These are phyloP conservation scores for Scheffersomyces stipitis DNA, from an alignment of 805 yeast genomes.

Conservation along the genomic window DNA sequence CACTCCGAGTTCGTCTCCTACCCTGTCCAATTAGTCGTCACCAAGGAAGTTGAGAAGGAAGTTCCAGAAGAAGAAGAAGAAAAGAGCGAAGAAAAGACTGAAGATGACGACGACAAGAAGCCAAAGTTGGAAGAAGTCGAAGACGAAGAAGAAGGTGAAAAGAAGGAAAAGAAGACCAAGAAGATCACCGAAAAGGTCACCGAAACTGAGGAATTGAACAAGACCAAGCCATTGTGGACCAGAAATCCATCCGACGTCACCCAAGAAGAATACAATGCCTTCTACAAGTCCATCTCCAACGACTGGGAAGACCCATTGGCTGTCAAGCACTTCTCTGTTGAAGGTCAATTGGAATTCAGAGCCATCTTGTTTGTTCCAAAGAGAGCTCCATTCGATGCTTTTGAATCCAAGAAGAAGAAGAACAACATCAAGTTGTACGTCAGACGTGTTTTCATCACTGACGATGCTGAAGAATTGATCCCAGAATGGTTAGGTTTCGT, in stretches of 20 bases:
- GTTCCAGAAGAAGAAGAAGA: constrained; percentile 80
- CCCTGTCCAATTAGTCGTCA: constrained; percentile 97
- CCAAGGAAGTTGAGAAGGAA: constrained; percentile 98
- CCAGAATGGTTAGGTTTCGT: constrained; percentile 99
- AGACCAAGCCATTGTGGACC: constrained; percentile 99
- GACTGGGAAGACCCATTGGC: constrained; percentile 99
- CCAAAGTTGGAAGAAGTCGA: constrained; percentile 76
- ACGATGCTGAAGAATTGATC: constrained; percentile 97
- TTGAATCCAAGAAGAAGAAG: constrained; percentile 99
- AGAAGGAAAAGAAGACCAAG: constrained; percentile 75
- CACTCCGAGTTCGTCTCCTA: constrained; percentile 99
- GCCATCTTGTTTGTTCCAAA: constrained; percentile 97
- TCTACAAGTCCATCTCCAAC: constrained; percentile 98
- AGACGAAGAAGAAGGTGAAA: constrained; percentile 62
- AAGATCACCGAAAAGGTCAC: constrained; percentile 90
- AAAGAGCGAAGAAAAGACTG: constrained; percentile 28
- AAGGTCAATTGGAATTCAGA: constrained; percentile 99
- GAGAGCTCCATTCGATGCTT: constrained; percentile 98
- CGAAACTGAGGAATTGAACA: constrained; percentile 97
- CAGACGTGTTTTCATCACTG: constrained; percentile 99
- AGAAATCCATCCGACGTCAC: constrained; percentile 97
- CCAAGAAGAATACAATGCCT: constrained; percentile 97
- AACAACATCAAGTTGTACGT: constrained; percentile 97
- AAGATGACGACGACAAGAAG: constrained; percentile 56
- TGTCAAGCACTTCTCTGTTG: constrained; percentile 98